phyloP scores from a whole-genome alignment of 2,329 filamentous ascomycete genomes.

The Diaporthe batatas region DNA sequence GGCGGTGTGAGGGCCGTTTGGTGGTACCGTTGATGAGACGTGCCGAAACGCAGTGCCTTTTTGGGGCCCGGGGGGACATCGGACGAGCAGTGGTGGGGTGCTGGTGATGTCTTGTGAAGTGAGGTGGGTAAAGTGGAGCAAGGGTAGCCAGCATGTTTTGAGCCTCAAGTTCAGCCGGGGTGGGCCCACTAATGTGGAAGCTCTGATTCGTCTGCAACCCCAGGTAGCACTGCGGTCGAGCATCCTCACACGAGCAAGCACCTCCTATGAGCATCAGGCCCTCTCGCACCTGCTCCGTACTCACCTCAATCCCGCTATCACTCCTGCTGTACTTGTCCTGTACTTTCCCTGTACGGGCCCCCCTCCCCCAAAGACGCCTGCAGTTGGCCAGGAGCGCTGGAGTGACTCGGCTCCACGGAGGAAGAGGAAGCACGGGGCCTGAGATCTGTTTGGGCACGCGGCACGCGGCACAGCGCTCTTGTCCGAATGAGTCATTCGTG shows the following conservation, averaged over 20 bases:
- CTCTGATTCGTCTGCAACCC: slow-evolving; percentile 4
- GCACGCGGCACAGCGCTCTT: not conserved
- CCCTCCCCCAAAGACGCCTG: not conserved
- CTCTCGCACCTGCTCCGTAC: not conserved
- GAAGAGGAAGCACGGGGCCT: not conserved
- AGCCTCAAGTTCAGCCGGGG: slow-evolving; percentile 16
- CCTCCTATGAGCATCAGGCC: slow-evolving; percentile 16
- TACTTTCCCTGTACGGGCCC: not conserved
- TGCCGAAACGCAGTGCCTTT: slow-evolving; percentile 20
- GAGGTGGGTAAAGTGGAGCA: slow-evolving; percentile 3
- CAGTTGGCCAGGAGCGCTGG: not conserved
- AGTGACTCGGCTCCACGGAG: not conserved
- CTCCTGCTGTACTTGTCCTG: not conserved
- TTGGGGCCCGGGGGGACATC: not conserved
- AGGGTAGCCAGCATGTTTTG: slow-evolving; percentile 15
- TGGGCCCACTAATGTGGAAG: not conserved
- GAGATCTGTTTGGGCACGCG: not conserved
- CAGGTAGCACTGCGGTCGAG: slow-evolving; percentile 18
- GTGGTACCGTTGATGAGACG: slow-evolving; percentile 19
- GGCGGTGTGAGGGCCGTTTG: not conserved
- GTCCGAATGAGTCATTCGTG: slow-evolving; percentile 28
- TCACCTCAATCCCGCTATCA: not conserved
- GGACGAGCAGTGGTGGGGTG: slow-evolving; percentile 12
- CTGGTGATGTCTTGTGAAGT: not conserved
- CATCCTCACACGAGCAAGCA: slow-evolving; percentile 17